Evolutionary conservation across 2,329 filamentous ascomycete species (phyloP), one percentile per base, ranked within the genome.

Genomic region (Ustulina deusta): DNA sequence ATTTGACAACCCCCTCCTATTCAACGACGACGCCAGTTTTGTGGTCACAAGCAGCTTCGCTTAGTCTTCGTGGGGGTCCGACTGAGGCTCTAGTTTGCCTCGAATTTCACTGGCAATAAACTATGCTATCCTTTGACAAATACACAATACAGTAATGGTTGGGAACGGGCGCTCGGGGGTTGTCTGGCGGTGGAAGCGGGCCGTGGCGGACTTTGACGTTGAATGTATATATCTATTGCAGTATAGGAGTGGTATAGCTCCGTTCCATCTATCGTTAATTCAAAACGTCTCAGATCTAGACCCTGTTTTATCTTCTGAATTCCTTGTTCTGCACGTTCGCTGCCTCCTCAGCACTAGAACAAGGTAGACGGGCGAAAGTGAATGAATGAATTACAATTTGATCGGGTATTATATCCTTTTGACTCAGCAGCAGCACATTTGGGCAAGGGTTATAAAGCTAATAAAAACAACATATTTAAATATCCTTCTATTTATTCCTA

Each of bases 1-100:
- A 0, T 90, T 88, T 68, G 88, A 90, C 69, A 74, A 78, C 1
- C 71, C 83, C 0, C 61, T 68, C 0, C 81, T 78, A 0, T 90
- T 86, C 72, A 87, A 84, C 48, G 79, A 84, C 25, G 87, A 90
- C 69, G 85, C 82, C 29, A 89, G 82, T 74, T 90, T 80, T 74
- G 78, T 82, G 1, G 72, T 87, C 52, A 77, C 76, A 25, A 71
- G 76, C 1, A 79, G 82, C 49, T 85, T 87, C 64, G 83, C 52
- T 46, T 71, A 60, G 61, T 13, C 20, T 3, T 22, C 9, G 13
- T 15, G 9, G 11, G 15, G 11, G 36, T 9, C 25, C 9, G 9
- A 11, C n/a, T 10, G 22, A 49, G 22, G 22, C 5, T 1, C 22
- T 4, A 17, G 20, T 15, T 49, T 13, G 7, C 3, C 15, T 27